A percentile compares a stretch with the other conserved stretches of the same genome.
phyloP scores from a whole-genome alignment of 805 yeast species.

The Saturnispora serradocipensis region DNA sequence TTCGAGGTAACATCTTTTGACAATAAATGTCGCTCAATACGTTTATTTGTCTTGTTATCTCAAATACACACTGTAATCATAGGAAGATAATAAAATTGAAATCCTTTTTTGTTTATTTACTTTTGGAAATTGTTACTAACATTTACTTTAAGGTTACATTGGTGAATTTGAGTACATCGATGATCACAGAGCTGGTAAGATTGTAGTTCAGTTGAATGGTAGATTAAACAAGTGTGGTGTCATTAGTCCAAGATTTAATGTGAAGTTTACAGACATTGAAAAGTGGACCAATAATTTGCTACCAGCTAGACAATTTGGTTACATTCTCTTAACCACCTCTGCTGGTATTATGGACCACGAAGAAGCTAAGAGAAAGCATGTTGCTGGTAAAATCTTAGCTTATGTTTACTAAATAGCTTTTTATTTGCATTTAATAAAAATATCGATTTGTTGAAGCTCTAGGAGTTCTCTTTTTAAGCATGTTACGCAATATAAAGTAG shows the following conservation, averaged over 20 bases:
- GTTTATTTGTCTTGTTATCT: not conserved
- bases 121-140: not conserved
- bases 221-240: constrained; percentile 99
- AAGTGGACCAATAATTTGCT: constrained; percentile 97
- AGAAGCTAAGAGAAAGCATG: constrained; percentile 99
- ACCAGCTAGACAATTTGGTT: constrained; percentile 99
- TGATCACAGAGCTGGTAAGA: constrained; percentile 98
- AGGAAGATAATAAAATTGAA: not conserved
- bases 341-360: constrained; percentile 99
- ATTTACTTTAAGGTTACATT: constrained; percentile 47
- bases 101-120: not conserved
- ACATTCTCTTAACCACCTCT: constrained; percentile 94
- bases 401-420: constrained; percentile 66
- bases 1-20: not conserved
- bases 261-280: constrained; percentile 89
- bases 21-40: not conserved
- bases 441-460: not conserved
- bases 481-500: not conserved
- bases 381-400: constrained; percentile 97
- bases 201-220: constrained; percentile 94
- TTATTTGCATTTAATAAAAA: constrained; percentile 1
- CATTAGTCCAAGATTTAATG: constrained; percentile 97
- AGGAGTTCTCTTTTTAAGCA: not conserved
- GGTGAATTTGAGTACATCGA: constrained; percentile 97
- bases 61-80: not conserved